Evolutionary conservation across 495 filamentous ascomycete genomes (phyloP), one percentile per base, ranked within the genome.

Genomic region (Cairneyella variabilis): DNA sequence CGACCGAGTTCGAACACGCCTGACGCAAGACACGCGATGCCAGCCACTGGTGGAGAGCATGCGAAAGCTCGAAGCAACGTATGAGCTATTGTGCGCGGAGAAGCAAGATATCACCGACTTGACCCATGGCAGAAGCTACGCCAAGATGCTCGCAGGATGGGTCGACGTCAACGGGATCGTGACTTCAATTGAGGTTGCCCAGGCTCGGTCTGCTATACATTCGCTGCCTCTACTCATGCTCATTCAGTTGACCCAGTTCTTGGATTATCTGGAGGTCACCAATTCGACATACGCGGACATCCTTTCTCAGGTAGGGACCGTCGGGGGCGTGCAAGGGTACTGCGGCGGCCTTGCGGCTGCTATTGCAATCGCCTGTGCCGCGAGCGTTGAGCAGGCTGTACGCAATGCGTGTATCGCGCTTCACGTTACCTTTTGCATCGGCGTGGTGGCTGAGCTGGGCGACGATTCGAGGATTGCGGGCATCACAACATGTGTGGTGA

Each of bases 341-440:
- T 67, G 64, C 46, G 60, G 46, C 10, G 64, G 64, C 6, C 49
- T 58, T 16, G 30, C 58, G 38, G 43, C 64, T 4, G 64, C 64
- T n/a, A 50, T 65, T 22, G 62, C 67, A 14, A 60, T 68, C 27
- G 64, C 66, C 14, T 54, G 52, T 25, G 59, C 67, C 21, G 28
- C 39, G 10, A 54, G 60, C 36, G 67, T 67, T 39, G 53, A 67
- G 64, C 51, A 76, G 64, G 60, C 70, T 51, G 62, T 74, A 63
- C 66, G 74, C 66, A 67, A 69, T 69, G 51, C 62, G 38, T 34
- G 56, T 49, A 57, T 61, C 43, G 57, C 69, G 48, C 17, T 69
- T 22, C 42, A 53, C 9, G 39, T 67, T 34, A 56, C 60, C 6
- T 21, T 67, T 7, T 56, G 51, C 11, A 54, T 70, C 21, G 67